A percentile compares a stretch with the other conserved stretches of the same genome.
Conservation (phyloP, 768 basidiomycete species). For the Suillus occidentalis region DNA sequence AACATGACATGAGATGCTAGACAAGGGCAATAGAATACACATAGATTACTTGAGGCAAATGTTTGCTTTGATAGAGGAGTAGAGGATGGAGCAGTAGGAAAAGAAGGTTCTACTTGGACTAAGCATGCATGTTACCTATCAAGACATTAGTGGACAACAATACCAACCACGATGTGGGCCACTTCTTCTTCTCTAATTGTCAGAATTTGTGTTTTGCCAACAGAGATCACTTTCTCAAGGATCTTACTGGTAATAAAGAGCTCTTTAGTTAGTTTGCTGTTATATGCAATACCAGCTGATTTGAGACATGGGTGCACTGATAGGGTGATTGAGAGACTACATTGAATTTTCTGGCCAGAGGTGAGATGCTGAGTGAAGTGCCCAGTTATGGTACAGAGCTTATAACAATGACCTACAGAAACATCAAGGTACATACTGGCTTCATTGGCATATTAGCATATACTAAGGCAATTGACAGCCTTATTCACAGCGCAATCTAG, state of each 20-base stretch:
- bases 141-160: not conserved
- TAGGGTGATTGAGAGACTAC: not conserved
- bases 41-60: not conserved
- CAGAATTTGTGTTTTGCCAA: not conserved
- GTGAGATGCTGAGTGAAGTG: not conserved
- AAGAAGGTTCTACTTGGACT: not conserved
- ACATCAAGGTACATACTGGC: not conserved
- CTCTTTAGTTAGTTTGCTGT: not conserved
- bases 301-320: not conserved
- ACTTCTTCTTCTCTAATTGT: not conserved
- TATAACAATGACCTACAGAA: not conserved
- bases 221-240: not conserved
- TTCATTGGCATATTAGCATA: not conserved
- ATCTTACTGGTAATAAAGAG: not conserved
- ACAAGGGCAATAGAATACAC: not conserved
- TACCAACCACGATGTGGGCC: not conserved
- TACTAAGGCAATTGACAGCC: not conserved
- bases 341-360: not conserved
- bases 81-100: not conserved
- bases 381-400: not conserved
- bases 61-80: not conserved
- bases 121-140: not conserved
- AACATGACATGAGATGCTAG: too few relatives aligned
- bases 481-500: not conserved
- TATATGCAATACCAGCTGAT: not conserved